Base-by-base conservation (phyloP, 2,329 filamentous ascomycete genomes). In the Rhynchosporium graminicola region DNA sequence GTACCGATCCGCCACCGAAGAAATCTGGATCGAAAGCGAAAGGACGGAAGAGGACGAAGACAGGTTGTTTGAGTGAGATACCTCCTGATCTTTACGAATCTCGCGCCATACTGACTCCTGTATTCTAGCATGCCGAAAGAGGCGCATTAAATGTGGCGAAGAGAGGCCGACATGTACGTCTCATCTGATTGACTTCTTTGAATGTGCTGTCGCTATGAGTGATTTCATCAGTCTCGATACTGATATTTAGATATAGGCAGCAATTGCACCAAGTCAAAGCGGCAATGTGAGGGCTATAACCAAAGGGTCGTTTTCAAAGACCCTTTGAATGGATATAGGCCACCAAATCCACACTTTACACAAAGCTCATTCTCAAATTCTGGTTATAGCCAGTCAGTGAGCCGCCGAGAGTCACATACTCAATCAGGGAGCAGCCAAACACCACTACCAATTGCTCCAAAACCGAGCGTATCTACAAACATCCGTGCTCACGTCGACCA, bases 81-180 rank as follows among this genome's bases (percentile, higher is more conserved):
- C 55, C 20, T 9, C 36, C 46, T 20, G 6, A 12, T 20, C 31
- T 33, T 12, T 43, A 6, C 3, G n/a, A 13, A 8, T 31, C 12
- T 46, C 29, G 33, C 7, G n/a, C 31, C n/a, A 28, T 52, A 12
- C 20, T 61, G 13, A 43, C n/a, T 20, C 55, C 28, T n/a, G 13
- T 42, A 20, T 45, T 31, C 33, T 59, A 93, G 90, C 95, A 62
- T 99, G 95, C 77, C 89, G 95, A 67, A 94, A 91, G 77, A 88
- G 95, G 59, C 90, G 95, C 66, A 98, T 99, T 77, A 99, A 98
- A 77, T 99, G 95, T 76, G 95, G 95, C 65, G 95, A 98, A 75
- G 91, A 92, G 71, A 85, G 89, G 56, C 91, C 91, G 31, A 89
- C 83, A 2, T 63, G 60, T 59, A 48, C 51, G 42, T 57, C 1